phyloP scores from a whole-genome alignment of 2,329 filamentous ascomycete species.

The Achaetomium macrosporum region DNA sequence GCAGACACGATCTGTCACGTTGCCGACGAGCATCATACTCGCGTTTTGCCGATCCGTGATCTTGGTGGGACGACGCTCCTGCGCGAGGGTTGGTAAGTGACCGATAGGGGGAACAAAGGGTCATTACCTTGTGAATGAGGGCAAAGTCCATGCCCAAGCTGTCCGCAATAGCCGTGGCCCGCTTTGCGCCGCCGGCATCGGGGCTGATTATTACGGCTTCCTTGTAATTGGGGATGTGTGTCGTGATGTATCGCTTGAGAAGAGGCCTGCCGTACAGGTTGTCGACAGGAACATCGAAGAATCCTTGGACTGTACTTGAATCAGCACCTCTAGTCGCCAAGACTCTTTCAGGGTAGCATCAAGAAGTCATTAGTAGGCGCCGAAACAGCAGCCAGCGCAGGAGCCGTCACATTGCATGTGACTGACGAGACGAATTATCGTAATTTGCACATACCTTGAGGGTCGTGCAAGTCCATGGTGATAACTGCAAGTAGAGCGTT shows the following conservation, averaged over 20 bases:
- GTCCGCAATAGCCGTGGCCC: constrained; percentile 92
- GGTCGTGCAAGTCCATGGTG: constrained; percentile 94
- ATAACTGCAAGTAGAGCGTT: constrained; percentile 52
- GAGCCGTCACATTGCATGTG: background rate
- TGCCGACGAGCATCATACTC: constrained; percentile 78
- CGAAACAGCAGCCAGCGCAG: constrained; percentile 2
- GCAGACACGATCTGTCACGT: constrained; percentile 64
- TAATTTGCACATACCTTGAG: constrained; percentile 46
- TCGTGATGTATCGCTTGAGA: constrained; percentile 65
- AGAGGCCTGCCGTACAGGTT: constrained; percentile 86
- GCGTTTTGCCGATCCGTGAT: constrained; percentile 72
- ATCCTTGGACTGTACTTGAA: constrained; percentile 72
- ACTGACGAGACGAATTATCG: background rate
- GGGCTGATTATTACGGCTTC: constrained; percentile 91
- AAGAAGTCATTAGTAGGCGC: background rate
- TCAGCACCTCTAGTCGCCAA: background rate
- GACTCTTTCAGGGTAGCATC: background rate
- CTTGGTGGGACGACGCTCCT: constrained; percentile 56
- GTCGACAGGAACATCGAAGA: constrained; percentile 98
- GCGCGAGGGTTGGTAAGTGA: constrained; percentile 30
- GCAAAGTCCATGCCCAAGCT: constrained; percentile 91
- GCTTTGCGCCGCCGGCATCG: constrained; percentile 93
- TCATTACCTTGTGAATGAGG: constrained; percentile 86
- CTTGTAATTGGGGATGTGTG: constrained; percentile 76
- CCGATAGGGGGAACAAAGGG: constrained; percentile 24